Percentiles rank a stretch among this genome's conserved stretches.
These are phyloP conservation scores for Hemisphaericaspora xylofermentans DNA, from an alignment of 1,139 yeast genomes.

Conservation along the genomic window DNA sequence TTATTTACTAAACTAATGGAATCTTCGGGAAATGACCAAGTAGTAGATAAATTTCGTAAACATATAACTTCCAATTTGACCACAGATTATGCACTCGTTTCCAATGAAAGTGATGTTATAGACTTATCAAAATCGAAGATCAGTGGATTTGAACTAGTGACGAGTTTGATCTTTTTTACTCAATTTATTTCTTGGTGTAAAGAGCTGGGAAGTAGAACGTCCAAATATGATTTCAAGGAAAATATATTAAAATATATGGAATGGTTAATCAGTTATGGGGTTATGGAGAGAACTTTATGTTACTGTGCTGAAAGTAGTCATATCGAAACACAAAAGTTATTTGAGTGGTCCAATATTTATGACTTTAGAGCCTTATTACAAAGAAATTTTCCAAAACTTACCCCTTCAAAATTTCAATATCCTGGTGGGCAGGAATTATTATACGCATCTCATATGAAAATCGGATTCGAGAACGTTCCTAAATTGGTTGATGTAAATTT, in stretches of 20 bases:
- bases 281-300: slow-evolving; percentile 74
- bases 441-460: slow-evolving; percentile 20
- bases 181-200: slow-evolving; percentile 75
- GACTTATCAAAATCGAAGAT: slow-evolving; percentile 52
- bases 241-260: slow-evolving; percentile 40
- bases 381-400: slow-evolving; percentile 57
- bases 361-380: slow-evolving; percentile 71
- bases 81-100: slow-evolving; percentile 20
- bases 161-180: slow-evolving; percentile 60
- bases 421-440: slow-evolving; percentile 28
- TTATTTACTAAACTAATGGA: slow-evolving; percentile 34
- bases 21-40: slow-evolving; percentile 18
- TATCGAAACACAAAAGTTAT: slow-evolving; percentile 27
- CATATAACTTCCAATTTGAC: slow-evolving; percentile 19
- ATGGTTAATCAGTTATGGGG: slow-evolving; percentile 55
- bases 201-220: slow-evolving; percentile 42
- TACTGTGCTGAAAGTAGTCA: slow-evolving; percentile 66
- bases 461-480: slow-evolving; percentile 25
- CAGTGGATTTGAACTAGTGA: slow-evolving; percentile 47
- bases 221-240: slow-evolving; percentile 52
- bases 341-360: slow-evolving; percentile 48
- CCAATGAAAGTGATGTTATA: slow-evolving; percentile 28
- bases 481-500: slow-evolving; percentile 23
- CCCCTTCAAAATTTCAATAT: slow-evolving; percentile 39
- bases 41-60: slow-evolving; percentile 31